Base-by-base conservation (phyloP, 2,329 filamentous ascomycete genomes). In the Clarireedia paspali region DNA sequence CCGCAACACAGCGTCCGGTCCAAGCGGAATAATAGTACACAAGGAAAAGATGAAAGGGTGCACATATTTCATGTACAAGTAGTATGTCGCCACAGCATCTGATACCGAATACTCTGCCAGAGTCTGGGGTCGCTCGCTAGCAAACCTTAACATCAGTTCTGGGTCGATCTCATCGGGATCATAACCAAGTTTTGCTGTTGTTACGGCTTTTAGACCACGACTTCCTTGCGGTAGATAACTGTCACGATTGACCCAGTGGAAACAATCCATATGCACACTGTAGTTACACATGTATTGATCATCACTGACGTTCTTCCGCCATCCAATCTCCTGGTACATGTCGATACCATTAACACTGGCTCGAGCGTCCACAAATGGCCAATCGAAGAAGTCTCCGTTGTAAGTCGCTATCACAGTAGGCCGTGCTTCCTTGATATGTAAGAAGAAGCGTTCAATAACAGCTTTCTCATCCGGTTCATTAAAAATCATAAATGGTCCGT, bases 381-480 rank as follows among this genome's bases (percentile, higher is more conserved):
- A 99, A 85, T 99, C 94, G 84, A 99, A 99, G 71, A 99, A 99
- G 76, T 99, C 94, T 75, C 94, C 94, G 89, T 99, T 99, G 79
- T 99, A 99, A n/a, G 94, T 99, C 38, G 95, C 92, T 70, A 99
- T 99, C 56, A 99, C 92, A 0, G 91, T 97, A 0, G 94, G 94
- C 58, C 88, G 83, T 0, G 91, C 90, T 70, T 96, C 90, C 67
- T 99, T 97, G 72, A 99, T 88, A 70, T 96, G 94, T 42, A 89
- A 78, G 67, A 99, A 97, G 73, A 99, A 99, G 15, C 94, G 80
- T 68, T 97, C 92, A 23, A 99, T 77, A 2, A 95, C 70, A 0
- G 79, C 82, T 71, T 94, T 94, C 72, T 99, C 94, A 67, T 97
- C 86, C 1, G 91, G 88, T 70, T 99, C 95, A 70, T 99, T 99